Evolutionary conservation across 208 protist species (phyloP).

Genomic region (Trypanosoma theileri): DNA sequence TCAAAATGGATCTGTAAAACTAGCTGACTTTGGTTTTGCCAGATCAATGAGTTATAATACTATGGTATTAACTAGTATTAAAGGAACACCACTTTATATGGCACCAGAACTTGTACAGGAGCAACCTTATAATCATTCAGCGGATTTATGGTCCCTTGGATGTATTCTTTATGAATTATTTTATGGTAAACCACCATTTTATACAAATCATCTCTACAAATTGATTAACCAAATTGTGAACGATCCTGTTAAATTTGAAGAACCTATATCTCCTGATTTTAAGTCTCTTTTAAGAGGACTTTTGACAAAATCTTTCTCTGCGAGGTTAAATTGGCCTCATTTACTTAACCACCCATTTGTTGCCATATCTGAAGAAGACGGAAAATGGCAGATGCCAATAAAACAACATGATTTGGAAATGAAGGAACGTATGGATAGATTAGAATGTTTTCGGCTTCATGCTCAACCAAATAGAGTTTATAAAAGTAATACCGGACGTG

Average conservation of each 20-base stretch:
- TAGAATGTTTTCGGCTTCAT: slow-evolving; percentile 58
- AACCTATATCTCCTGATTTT: slow-evolving; percentile 86
- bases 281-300: slow-evolving; percentile 93
- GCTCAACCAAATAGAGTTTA: slow-evolving; percentile 18
- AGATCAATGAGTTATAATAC: slow-evolving; percentile 95
- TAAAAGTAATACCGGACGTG: slow-evolving; percentile 1
- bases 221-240: slow-evolving; percentile 96
- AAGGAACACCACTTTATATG: slow-evolving; percentile 97
- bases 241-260: slow-evolving; percentile 88
- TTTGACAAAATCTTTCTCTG: slow-evolving; percentile 90
- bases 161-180: slow-evolving; percentile 98
- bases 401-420: slow-evolving; percentile 73
- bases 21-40: slow-evolving; percentile 99
- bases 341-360: slow-evolving; percentile 90
- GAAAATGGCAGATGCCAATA: slow-evolving; percentile 60
- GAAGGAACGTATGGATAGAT: slow-evolving; percentile 74
- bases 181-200: slow-evolving; percentile 96
- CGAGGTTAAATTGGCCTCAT: slow-evolving; percentile 93
- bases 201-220: slow-evolving; percentile 95
- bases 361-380: slow-evolving; percentile 63
- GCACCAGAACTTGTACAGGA: slow-evolving; percentile 94
- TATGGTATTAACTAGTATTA: slow-evolving; percentile 95
- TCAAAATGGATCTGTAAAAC: slow-evolving; percentile 93
- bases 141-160: slow-evolving; percentile 98
- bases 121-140: slow-evolving; percentile 93